Conservation (phyloP, 148 eudicot genomes). For the Dianthus caryophyllus region DNA sequence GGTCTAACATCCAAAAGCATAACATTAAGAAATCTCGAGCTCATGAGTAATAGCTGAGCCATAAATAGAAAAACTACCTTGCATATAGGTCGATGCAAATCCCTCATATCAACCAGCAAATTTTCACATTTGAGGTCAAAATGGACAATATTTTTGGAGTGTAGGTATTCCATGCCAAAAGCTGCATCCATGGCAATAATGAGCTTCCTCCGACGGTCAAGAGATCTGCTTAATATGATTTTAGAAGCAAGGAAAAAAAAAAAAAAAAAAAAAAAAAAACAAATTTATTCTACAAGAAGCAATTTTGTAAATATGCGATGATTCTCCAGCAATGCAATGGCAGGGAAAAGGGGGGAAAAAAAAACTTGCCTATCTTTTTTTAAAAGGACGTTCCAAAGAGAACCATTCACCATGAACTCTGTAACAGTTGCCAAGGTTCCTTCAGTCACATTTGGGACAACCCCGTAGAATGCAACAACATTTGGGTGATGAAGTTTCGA, state of each 20-base stretch:
- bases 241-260: neutral
- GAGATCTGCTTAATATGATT: constrained; percentile 46
- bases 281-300: constrained; percentile 5
- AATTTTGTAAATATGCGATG: neutral
- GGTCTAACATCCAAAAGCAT: neutral
- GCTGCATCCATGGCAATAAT: constrained; percentile 98
- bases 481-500: constrained; percentile 96
- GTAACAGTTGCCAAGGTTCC: constrained; percentile 96
- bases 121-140: constrained; percentile 98
- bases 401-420: constrained; percentile 91
- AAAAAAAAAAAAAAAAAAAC: neutral
- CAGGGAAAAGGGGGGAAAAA: neutral
- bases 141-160: constrained; percentile 88
- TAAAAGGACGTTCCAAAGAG: constrained; percentile 71
- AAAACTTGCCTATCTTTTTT: constrained; percentile 69
- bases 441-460: constrained; percentile 86
- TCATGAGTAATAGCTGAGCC: neutral
- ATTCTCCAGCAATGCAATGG: neutral
- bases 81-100: constrained; percentile 87
- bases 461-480: constrained; percentile 95
- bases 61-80: constrained; percentile 43
- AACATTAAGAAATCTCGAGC: neutral
- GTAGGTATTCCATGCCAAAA: constrained; percentile 98
- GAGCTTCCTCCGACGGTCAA: constrained; percentile 76
- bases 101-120: constrained; percentile 83